Conservation (phyloP, 768 basidiomycete genomes). For the Macrolepiota albuminosa region DNA sequence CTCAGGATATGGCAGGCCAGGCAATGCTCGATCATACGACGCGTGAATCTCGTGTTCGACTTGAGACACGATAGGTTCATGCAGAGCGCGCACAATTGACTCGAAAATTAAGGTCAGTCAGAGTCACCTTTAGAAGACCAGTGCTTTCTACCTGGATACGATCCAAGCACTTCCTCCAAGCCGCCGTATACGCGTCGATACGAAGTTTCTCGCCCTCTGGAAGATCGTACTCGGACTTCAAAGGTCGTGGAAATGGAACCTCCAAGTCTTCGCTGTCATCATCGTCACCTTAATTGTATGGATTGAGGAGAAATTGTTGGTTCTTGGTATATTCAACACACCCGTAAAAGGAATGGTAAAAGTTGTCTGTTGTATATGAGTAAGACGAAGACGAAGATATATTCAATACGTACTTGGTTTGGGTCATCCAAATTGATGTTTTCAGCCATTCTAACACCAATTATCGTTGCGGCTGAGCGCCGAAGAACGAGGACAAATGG, state of each 20-base stretch:
- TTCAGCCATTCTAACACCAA: not conserved
- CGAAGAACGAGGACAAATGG: not conserved
- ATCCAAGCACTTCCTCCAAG: conserved; percentile 56
- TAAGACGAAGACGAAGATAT: not conserved
- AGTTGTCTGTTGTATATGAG: conserved; percentile 8
- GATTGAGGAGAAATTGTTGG: not conserved
- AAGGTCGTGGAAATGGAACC: conserved; percentile 2
- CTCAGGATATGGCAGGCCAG: conserved; percentile 56
- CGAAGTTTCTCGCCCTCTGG: conserved; percentile 26
- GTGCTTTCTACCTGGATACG: conserved; percentile 46
- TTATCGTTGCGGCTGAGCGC: not conserved
- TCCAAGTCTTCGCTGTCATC: conserved; percentile 2
- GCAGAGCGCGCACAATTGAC: conserved; percentile 39
- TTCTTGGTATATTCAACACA: not conserved
- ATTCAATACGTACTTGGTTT: conserved; percentile 3
- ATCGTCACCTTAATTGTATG: not conserved
- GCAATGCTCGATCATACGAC: conserved; percentile 42
- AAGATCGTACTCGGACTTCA: conserved; percentile 11
- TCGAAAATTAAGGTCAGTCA: conserved; percentile 1
- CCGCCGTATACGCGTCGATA: conserved; percentile 46
- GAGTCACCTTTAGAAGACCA: not conserved
- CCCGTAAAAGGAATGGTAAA: conserved; percentile 18
- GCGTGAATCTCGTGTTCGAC: conserved; percentile 38
- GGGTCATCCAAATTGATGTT: conserved; percentile 1
- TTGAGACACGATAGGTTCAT: conserved; percentile 41